These are phyloP conservation scores for Boletus sp. DNA, from an alignment of 1,284 basidiomycete genomes.

Conservation along the genomic window DNA sequence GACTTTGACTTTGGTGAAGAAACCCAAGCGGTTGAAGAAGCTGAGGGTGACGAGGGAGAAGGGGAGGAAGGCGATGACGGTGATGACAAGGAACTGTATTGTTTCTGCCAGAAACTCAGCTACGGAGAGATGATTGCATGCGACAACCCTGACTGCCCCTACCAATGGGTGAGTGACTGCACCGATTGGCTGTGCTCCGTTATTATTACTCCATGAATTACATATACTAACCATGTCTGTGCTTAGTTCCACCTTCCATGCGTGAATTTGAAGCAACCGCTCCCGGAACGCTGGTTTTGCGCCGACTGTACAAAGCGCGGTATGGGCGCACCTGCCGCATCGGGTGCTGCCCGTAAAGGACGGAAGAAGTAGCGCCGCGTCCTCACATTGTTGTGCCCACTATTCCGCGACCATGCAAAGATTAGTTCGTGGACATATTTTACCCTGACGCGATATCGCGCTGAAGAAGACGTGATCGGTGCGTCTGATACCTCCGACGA, in stretches of 20 bases:
- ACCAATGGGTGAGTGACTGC: slow-evolving; percentile 60
- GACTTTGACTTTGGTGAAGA: slow-evolving; percentile 34
- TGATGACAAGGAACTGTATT: slow-evolving; percentile 58
- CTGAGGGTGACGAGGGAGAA: slow-evolving; percentile 46
- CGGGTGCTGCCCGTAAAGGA: slow-evolving; percentile 36
- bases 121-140: slow-evolving; percentile 74
- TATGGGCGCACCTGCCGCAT: slow-evolving; percentile 28
- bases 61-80: slow-evolving; percentile 45
- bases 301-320: slow-evolving; percentile 44
- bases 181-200: neutral
- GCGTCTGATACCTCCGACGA: neutral
- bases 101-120: slow-evolving; percentile 62
- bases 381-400: neutral
- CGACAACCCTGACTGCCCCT: slow-evolving; percentile 62
- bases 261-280: slow-evolving; percentile 55
- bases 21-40: slow-evolving; percentile 36
- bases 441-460: neutral
- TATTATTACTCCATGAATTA: slow-evolving; percentile 5
- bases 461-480: slow-evolving; percentile 1
- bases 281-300: slow-evolving; percentile 61
- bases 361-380: slow-evolving; percentile 37
- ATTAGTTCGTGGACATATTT: slow-evolving; percentile 1
- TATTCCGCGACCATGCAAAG: neutral
- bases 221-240: slow-evolving; percentile 16
- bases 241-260: slow-evolving; percentile 59